These are phyloP conservation scores for Corymbia calophylla DNA, from an alignment of 441 rosid genomes.

Conservation along the genomic window DNA sequence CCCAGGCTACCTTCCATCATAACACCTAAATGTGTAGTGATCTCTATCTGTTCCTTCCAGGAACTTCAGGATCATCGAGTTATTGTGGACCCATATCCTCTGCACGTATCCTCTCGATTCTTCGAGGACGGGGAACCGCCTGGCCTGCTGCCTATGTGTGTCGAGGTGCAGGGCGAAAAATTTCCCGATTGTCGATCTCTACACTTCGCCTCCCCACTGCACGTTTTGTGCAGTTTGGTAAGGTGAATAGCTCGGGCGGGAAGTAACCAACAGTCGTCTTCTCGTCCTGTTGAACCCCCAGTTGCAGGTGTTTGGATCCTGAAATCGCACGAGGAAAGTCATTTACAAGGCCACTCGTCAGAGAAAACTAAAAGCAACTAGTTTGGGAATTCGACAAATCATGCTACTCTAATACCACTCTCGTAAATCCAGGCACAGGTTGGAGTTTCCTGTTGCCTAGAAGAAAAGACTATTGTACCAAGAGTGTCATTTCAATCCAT, in stretches of 20 bases:
- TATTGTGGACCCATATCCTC: slow-evolving; percentile 34
- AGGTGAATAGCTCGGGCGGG: slow-evolving; percentile 25
- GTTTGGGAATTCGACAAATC: not conserved
- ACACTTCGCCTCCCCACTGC: slow-evolving; percentile 70
- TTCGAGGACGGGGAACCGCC: not conserved
- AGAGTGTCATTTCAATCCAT: no score
- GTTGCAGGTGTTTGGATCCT: slow-evolving; percentile 43
- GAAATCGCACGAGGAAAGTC: not conserved
- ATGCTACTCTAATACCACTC: no score
- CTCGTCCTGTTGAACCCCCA: slow-evolving; percentile 49
- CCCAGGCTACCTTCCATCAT: no score
- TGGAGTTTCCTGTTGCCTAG: no score
- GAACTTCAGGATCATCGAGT: slow-evolving; percentile 24
- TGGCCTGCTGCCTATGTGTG: slow-evolving; percentile 52
- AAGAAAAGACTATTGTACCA: no score
- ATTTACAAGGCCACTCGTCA: not conserved
- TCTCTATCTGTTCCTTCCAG: no score
- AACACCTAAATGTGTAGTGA: no score
- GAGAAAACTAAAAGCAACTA: not conserved
- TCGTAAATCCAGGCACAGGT: no score
- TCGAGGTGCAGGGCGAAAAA: slow-evolving; percentile 32
- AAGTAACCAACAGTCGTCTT: slow-evolving; percentile 40
- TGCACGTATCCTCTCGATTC: slow-evolving; percentile 27
- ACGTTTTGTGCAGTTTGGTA: slow-evolving; percentile 23
- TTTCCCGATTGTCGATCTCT: slow-evolving; percentile 33